phyloP scores from a whole-genome alignment of 192 early-diverging fungal species.

The Dimargaris cristalligena region DNA sequence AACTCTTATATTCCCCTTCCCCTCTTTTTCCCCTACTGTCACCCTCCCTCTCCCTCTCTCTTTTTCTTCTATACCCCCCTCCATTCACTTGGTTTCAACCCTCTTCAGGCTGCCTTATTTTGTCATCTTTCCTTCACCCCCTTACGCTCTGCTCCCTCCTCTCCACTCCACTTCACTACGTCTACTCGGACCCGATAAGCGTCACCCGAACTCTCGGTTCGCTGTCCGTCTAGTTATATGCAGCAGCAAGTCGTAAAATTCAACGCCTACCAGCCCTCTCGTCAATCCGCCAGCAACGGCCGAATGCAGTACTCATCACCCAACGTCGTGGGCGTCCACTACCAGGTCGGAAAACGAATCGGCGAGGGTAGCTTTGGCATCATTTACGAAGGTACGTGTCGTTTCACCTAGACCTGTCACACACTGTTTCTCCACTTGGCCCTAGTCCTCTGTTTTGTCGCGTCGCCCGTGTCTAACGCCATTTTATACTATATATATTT shows the following conservation, averaged over 20 bases:
- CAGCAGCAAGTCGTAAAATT: slow-evolving; percentile 11
- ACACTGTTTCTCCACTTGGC: too few relatives aligned
- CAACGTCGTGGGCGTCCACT: slow-evolving; percentile 92
- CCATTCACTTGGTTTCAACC: slow-evolving; percentile 15
- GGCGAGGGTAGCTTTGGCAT: slow-evolving; percentile 97
- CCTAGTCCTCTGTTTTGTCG: too few relatives aligned
- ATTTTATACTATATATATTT: too few relatives aligned
- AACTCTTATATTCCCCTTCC: too few relatives aligned
- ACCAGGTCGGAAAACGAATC: slow-evolving; percentile 87
- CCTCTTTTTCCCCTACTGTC: slow-evolving; percentile 2
- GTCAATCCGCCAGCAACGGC: slow-evolving; percentile 12
- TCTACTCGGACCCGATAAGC: background rate
- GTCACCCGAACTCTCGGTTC: background rate
- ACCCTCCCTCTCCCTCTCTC: background rate
- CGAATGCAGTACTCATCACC: slow-evolving; percentile 23
- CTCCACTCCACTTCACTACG: background rate
- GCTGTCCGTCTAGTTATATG: background rate
- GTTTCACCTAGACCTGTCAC: too few relatives aligned
- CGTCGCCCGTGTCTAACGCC: too few relatives aligned
- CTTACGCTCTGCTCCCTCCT: background rate
- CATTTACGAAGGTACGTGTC: slow-evolving; percentile 98
- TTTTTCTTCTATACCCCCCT: background rate
- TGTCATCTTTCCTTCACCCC: background rate
- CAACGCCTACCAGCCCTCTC: slow-evolving; percentile 12
- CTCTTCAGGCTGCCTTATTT: background rate